Conservation (phyloP, 2,329 filamentous ascomycete genomes). For the Saccharata proteae region DNA sequence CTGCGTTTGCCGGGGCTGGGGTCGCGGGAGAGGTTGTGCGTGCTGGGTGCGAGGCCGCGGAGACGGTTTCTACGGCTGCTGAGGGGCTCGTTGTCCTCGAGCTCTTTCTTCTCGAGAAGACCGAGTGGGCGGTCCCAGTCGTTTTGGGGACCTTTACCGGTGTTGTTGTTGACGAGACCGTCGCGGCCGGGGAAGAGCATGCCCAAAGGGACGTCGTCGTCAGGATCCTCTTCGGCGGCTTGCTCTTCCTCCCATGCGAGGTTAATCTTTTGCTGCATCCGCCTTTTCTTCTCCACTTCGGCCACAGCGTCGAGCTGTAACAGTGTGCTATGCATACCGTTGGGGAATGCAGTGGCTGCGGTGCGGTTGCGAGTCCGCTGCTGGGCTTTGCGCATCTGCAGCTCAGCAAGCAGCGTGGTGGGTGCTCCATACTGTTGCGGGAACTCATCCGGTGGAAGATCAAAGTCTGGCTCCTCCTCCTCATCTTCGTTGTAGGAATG, state of each 20-base stretch:
- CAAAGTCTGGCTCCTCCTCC: conserved; percentile 32
- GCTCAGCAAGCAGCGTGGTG: conserved; percentile 81
- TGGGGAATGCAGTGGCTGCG: conserved; percentile 49
- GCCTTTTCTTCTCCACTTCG: conserved; percentile 65
- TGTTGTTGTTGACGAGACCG: conserved; percentile 34
- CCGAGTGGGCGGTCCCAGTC: conserved; percentile 55
- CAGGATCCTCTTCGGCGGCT: conserved; percentile 36
- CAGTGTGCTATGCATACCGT: conserved; percentile 82
- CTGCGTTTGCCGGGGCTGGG: conserved; percentile 14
- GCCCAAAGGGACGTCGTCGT: conserved; percentile 78
- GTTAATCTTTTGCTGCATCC: conserved; percentile 64
- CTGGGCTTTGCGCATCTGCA: conserved; percentile 82
- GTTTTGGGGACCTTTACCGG: conserved; percentile 33
- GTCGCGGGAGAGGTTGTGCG: conserved; percentile 10
- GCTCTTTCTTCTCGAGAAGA: conserved; percentile 65
- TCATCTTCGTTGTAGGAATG: conserved; percentile 17
- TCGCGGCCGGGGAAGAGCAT: conserved; percentile 58
- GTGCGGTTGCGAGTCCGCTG: conserved; percentile 69
- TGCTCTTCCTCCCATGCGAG: conserved; percentile 76
- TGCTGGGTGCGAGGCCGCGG: conserved; percentile 43
- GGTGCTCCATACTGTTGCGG: conserved; percentile 55
- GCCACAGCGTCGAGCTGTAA: conserved; percentile 84
- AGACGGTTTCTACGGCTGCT: conserved; percentile 65
- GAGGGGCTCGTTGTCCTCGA: conserved; percentile 88
- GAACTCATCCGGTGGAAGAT: conserved; percentile 11